Percentiles rank a stretch among this genome's conserved stretches.
Evolutionary conservation across 2,329 filamentous ascomycete genomes (phyloP).

Genomic region (Fusarium luffae): DNA sequence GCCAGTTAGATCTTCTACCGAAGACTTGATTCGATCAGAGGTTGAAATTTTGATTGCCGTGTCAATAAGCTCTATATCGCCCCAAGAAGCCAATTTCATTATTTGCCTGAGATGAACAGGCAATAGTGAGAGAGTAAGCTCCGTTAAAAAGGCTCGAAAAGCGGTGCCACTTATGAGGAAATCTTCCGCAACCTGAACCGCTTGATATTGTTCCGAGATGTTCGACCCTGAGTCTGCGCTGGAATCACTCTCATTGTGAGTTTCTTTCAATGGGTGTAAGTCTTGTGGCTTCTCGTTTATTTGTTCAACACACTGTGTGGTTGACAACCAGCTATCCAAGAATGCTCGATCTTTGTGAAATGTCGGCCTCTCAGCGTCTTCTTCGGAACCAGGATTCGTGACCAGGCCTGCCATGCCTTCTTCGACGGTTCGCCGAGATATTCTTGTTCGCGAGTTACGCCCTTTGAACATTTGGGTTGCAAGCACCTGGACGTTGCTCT

Average conservation of each 20-base stretch:
- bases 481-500: background rate
- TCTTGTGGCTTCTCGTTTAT: background rate
- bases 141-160: background rate
- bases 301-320: background rate
- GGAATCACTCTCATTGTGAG: background rate
- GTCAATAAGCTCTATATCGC: background rate
- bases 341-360: background rate
- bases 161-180: background rate
- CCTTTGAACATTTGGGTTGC: slow-evolving; percentile 1
- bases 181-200: background rate
- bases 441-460: slow-evolving; percentile 2
- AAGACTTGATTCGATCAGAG: background rate
- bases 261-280: background rate
- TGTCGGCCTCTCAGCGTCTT: background rate
- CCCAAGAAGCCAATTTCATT: slow-evolving; percentile 1
- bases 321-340: background rate
- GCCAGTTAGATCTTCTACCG: background rate
- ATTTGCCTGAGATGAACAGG: slow-evolving; percentile 2
- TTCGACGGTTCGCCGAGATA: background rate
- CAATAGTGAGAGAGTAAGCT: slow-evolving; percentile 3
- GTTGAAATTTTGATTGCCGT: background rate
- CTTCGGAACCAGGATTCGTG: background rate
- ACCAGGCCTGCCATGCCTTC: background rate
- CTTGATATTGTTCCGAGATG: background rate
- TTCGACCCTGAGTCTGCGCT: background rate